These are phyloP conservation scores for Aegilops speltoides DNA, from an alignment of 176 grass and related monocot genomes.

Conservation along the genomic window DNA sequence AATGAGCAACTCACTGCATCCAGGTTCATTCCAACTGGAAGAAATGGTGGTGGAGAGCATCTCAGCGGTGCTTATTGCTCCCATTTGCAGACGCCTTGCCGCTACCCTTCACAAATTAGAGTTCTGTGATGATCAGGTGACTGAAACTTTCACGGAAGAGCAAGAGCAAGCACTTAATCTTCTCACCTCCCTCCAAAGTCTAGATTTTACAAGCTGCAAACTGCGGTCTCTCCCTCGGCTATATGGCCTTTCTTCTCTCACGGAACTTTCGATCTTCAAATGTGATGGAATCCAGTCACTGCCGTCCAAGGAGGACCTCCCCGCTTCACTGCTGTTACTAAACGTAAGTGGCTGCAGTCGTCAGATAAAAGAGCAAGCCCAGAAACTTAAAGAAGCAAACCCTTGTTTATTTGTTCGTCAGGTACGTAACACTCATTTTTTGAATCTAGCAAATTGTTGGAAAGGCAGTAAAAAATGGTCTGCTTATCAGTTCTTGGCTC, in stretches of 20 bases:
- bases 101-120: not conserved
- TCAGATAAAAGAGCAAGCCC: too few relatives aligned
- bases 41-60: rapidly evolving
- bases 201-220: not conserved
- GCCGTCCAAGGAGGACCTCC: not conserved
- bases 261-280: rapidly evolving
- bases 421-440: too few relatives aligned
- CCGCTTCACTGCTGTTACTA: too few relatives aligned
- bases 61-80: not conserved
- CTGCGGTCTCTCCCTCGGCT: not conserved
- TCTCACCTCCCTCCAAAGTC: not conserved
- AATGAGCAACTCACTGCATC: not conserved
- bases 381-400: too few relatives aligned
- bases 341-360: not conserved
- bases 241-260: not conserved
- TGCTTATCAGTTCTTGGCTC: not conserved
- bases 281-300: not conserved
- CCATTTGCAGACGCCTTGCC: not conserved
- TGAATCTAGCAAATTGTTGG: too few relatives aligned
- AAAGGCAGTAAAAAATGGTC: too few relatives aligned
- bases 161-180: not conserved
- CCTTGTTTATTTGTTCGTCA: too few relatives aligned
- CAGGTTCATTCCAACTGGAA: not conserved
- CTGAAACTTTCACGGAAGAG: not conserved
- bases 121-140: not conserved